Base-by-base conservation (phyloP, 345 rosid genomes). In the Turritis glabra region DNA sequence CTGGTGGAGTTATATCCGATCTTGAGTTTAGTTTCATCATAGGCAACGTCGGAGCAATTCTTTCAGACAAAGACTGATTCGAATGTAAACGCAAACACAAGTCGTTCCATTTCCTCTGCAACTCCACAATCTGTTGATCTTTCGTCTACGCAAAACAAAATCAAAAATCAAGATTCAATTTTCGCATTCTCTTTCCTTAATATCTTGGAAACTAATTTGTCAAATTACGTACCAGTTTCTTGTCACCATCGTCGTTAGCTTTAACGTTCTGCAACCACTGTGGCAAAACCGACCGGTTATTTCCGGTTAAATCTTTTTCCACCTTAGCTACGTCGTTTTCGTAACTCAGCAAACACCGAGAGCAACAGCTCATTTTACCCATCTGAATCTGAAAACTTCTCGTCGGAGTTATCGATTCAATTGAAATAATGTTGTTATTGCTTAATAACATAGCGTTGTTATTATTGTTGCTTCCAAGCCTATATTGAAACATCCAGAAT, bases 31-130 rank as follows among this genome's bases (percentile, higher is more conserved):
- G 79, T 32, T 76, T 69, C 65, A 53, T 14, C 15, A 25, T 5
- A 52, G 89, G 79, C 72, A 85, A 67, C 22, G 85, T 67, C 3
- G 90, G 84, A 62, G 82, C 7, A 6, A 51, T 75, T 79, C 85
- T 85, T 69, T 87, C 91, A 1, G 84, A 43, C 18, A 78, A 60
- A 4, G 74, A 74, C 26, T 72, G 88, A 74, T 76, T 81, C 14
- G 92, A 90, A 79, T 94, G 98, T 53, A 82, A 79, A 40, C 51
- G 84, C 74, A 72, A 67, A 82, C 99, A 95, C 15, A 81, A 67
- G 25, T 89, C 87, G 22, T 83, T 86, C 98, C 98, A 95, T 80
- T 89, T 92, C 86, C 82, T 92, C 68, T 86, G 92, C 75, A 95
- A 74, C 53, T 90, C 98, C 47, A 82, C 44, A 61, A 80, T 29